Evolutionary conservation across 1,139 yeast species (phyloP).

Genomic region (Yamadazyma buinensis): DNA sequence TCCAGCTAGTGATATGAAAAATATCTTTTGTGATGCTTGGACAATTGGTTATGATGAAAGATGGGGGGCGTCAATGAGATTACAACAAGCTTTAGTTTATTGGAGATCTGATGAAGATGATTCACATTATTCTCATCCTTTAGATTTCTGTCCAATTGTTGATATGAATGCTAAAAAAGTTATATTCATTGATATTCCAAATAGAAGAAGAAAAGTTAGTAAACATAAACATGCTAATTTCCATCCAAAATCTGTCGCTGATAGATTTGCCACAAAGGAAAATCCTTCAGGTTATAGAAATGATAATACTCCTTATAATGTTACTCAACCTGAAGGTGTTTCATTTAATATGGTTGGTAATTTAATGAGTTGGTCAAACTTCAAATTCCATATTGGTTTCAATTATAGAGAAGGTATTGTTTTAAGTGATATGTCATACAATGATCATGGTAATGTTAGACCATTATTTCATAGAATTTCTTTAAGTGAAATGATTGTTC

Average conservation of each 20-base stretch:
- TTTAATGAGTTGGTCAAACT: constrained; percentile 73
- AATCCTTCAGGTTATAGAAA: constrained; percentile 55
- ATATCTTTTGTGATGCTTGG: constrained; percentile 81
- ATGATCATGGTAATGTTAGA: constrained; percentile 69
- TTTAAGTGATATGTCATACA: constrained; percentile 65
- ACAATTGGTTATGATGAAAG: constrained; percentile 82
- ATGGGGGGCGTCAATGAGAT: constrained; percentile 72
- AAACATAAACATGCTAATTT: constrained; percentile 65
- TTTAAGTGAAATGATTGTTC: constrained; percentile 79
- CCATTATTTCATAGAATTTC: constrained; percentile 77
- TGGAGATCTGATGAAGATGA: constrained; percentile 77
- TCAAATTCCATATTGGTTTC: constrained; percentile 74
- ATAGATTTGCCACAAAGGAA: constrained; percentile 51
- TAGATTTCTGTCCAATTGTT: constrained; percentile 79
- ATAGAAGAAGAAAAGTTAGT: constrained; percentile 68
- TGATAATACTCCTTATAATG: constrained; percentile 59
- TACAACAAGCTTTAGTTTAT: constrained; percentile 79
- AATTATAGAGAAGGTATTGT: constrained; percentile 85
- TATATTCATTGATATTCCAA: constrained; percentile 70
- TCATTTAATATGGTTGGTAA: constrained; percentile 69
- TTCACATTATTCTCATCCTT: constrained; percentile 79
- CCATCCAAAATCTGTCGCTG: constrained; percentile 61
- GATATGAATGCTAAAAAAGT: constrained; percentile 70
- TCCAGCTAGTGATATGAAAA: constrained; percentile 62
- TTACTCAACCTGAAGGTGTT: constrained; percentile 80